These are phyloP conservation scores for Torulaspora franciscae DNA, from an alignment of 805 yeast genomes.

Conservation along the genomic window DNA sequence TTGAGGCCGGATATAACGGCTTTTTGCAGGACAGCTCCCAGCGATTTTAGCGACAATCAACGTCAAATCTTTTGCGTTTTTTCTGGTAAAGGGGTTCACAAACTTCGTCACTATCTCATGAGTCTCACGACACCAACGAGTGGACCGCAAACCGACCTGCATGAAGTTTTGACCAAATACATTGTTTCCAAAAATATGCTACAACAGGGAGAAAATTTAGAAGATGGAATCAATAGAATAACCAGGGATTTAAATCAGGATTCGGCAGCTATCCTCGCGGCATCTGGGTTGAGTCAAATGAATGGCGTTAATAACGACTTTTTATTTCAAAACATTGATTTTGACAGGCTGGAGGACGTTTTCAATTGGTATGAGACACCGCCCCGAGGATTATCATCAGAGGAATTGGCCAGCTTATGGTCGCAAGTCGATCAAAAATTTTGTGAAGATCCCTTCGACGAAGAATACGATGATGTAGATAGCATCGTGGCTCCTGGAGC, in stretches of 20 bases:
- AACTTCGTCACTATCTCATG: slow-evolving; percentile 65
- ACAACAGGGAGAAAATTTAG: slow-evolving; percentile 26
- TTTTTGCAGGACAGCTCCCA: slow-evolving; percentile 88
- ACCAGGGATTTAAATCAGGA: slow-evolving; percentile 31
- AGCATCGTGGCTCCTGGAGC: slow-evolving; percentile 33
- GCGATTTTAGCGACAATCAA: slow-evolving; percentile 84
- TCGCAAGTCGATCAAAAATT: slow-evolving; percentile 28
- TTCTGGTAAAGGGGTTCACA: slow-evolving; percentile 81
- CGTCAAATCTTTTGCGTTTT: slow-evolving; percentile 85
- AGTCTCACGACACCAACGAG: slow-evolving; percentile 34
- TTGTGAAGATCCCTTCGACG: slow-evolving; percentile 33
- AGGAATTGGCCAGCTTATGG: slow-evolving; percentile 22
- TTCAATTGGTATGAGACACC: slow-evolving; percentile 24
- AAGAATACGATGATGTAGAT: slow-evolving; percentile 29
- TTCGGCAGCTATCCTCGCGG: slow-evolving; percentile 35
- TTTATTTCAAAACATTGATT: slow-evolving; percentile 32
- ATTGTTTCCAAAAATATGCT: slow-evolving; percentile 27
- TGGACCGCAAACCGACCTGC: slow-evolving; percentile 34
- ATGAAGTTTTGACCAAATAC: slow-evolving; percentile 32
- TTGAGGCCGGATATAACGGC: slow-evolving; percentile 77
- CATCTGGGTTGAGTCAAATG: slow-evolving; percentile 32
- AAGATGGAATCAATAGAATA: slow-evolving; percentile 29
- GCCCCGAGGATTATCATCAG: slow-evolving; percentile 13
- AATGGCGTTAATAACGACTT: slow-evolving; percentile 31
- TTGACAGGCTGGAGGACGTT: slow-evolving; percentile 29